phyloP scores from a whole-genome alignment of 2,329 filamentous ascomycete species.

The Neobulgaria alba region DNA sequence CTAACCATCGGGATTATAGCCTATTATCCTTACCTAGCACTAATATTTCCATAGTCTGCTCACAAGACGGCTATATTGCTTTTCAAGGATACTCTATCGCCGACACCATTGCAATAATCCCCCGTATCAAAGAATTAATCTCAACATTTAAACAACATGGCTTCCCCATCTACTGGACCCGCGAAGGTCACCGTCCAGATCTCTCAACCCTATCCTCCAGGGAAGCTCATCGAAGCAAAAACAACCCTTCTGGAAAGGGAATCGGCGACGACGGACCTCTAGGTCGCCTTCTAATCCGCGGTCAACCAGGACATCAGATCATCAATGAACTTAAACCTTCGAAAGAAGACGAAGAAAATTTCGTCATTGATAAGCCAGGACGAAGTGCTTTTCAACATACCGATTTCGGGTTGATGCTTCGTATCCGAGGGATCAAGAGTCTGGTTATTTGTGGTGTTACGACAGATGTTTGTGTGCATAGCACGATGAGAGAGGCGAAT shows the following conservation, averaged over 20 bases:
- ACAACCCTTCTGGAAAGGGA: constrained; percentile 41
- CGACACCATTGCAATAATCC: constrained; percentile 36
- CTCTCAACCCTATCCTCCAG: constrained; percentile 46
- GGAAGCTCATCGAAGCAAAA: constrained; percentile 43
- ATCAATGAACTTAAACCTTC: constrained; percentile 34
- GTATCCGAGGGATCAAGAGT: constrained; percentile 27
- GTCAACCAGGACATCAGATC: constrained; percentile 48
- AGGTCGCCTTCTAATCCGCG: constrained; percentile 49
- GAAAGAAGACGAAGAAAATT: constrained; percentile 14
- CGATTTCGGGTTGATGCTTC: constrained; percentile 28
- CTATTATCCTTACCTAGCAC: too few relatives aligned
- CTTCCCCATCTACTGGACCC: constrained; percentile 38
- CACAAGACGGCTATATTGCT: constrained; percentile 39
- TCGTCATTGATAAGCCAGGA: constrained; percentile 30
- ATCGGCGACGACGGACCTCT: constrained; percentile 45
- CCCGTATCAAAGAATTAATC: constrained; percentile 16
- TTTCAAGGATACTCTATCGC: constrained; percentile 37
- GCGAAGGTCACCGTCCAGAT: constrained; percentile 45
- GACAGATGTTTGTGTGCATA: constrained; percentile 31
- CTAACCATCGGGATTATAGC: too few relatives aligned
- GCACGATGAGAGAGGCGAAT: constrained; percentile 30
- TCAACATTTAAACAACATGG: background rate
- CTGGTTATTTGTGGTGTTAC: constrained; percentile 29
- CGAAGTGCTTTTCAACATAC: constrained; percentile 32
- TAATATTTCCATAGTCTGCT: constrained; percentile 29